These are phyloP conservation scores for Meyerozyma sp. DNA, from an alignment of 1,139 yeast genomes.

Conservation along the genomic window DNA sequence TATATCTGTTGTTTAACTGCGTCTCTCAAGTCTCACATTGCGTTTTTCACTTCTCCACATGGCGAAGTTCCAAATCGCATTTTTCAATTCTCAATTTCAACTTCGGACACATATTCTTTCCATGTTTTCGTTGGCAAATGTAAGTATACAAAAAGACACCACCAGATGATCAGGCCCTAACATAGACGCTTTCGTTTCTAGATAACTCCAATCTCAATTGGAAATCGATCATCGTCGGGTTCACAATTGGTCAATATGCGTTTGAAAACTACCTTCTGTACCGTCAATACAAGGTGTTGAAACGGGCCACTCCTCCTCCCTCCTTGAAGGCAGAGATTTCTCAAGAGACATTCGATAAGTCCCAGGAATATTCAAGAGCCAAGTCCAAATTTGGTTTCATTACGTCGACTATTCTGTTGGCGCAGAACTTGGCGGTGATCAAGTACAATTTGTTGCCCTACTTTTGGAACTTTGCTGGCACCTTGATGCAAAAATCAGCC, in stretches of 20 bases:
- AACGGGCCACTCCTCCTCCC: conserved; percentile 51
- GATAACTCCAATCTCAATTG: conserved; percentile 68
- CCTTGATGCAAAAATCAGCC: conserved; percentile 25
- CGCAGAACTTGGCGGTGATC: conserved; percentile 54
- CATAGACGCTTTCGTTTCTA: conserved; percentile 21
- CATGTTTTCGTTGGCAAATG: conserved; percentile 18
- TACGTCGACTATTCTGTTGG: conserved; percentile 44
- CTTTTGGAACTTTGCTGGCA: conserved; percentile 57
- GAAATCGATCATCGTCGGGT: conserved; percentile 70
- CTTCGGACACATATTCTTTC: not conserved
- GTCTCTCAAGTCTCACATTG: not conserved
- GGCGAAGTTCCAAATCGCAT: not conserved
- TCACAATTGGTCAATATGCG: conserved; percentile 67
- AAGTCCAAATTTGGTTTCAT: conserved; percentile 68
- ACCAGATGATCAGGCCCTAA: conserved; percentile 5
- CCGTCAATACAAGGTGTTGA: conserved; percentile 72
- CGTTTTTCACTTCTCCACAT: not conserved
- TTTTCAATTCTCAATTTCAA: not conserved
- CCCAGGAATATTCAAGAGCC: conserved; percentile 79
- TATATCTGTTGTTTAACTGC: not conserved
- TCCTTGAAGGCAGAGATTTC: conserved; percentile 62
- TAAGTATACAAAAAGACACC: conserved; percentile 8
- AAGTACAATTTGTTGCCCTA: conserved; percentile 63
- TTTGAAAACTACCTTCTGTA: conserved; percentile 71
- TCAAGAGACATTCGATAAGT: conserved; percentile 67